phyloP scores from a whole-genome alignment of 257 asterid genomes.

The Ilex asprella region DNA sequence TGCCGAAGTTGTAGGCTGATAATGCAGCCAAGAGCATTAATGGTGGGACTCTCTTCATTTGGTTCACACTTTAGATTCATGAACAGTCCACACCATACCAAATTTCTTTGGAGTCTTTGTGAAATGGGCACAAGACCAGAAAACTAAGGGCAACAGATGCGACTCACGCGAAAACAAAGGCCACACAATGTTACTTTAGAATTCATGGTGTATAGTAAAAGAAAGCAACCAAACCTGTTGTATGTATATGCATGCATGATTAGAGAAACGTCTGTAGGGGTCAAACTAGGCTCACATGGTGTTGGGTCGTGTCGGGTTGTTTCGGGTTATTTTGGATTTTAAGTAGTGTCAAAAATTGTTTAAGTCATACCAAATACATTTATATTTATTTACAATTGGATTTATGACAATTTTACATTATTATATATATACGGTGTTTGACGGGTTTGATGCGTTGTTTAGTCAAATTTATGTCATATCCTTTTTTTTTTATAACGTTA shows the following conservation, averaged over 20 bases:
- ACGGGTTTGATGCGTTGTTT: no score
- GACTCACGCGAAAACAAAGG: background rate
- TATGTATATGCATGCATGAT: no score
- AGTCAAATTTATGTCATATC: no score
- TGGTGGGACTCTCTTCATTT: no score
- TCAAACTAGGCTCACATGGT: background rate
- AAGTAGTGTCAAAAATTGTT: background rate
- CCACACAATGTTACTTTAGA: background rate
- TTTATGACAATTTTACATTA: no score
- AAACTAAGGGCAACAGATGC: background rate
- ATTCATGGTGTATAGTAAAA: background rate
- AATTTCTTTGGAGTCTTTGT: background rate
- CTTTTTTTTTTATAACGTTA: no score
- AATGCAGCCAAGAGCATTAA: no score
- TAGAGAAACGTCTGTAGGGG: background rate
- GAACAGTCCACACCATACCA: background rate
- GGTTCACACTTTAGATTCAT: background rate
- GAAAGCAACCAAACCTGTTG: background rate
- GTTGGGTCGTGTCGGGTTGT: background rate
- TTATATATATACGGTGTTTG: no score
- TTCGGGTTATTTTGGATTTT: background rate
- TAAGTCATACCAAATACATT: background rate
- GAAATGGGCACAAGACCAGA: background rate
- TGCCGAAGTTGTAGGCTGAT: background rate
- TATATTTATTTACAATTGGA: no score